Evolutionary conservation across 2,329 filamentous ascomycete genomes (phyloP), one percentile per base, ranked within the genome.

Genomic region (Seiridium cupressi): DNA sequence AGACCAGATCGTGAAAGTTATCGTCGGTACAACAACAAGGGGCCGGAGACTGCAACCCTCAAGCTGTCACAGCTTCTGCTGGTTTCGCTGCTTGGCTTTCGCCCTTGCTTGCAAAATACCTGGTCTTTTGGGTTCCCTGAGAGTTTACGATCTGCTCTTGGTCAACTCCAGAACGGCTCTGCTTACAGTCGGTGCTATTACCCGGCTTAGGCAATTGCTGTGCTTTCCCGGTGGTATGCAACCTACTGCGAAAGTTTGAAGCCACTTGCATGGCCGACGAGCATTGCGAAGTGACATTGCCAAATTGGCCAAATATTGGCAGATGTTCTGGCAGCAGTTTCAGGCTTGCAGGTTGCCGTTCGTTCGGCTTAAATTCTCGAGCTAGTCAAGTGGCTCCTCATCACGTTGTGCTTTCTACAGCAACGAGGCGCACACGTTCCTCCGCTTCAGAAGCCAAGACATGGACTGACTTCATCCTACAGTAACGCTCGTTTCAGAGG

Each of bases 401-500:
- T 42, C 13, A 8, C 7, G 38, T 42, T 42, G 38, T 42, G 38
- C 13, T 42, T 42, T 53, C 49, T n/a, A 56, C 11, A 46, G 13
- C 31, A 44, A 32, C 55, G 64, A 62, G 63, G 56, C 59, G 58
- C 38, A 42, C 38, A 8, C 13, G 7, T 42, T 42, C 7, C 7
- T 42, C 7, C 38, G 2, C 38, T 26, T 26, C 18, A 26, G 18
- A 26, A 26, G 18, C 18, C 18, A 26, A 26, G 18, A 49, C 47
- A 49, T 49, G 47, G 3, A 67, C 75, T 75, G 62, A 67, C 60
- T 47, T 59, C 55, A 57, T 61, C 57, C 51, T 32, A 62, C 65
- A 85, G 83, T 68, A 84, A 84, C 76, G 83, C 83, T 70, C 82
- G 84, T 63, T 84, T 86, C 69, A 81, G 84, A 73, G 82, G 83